Percentiles rank a stretch among this genome's conserved stretches.
Evolutionary conservation across 257 asterid genomes (phyloP).

Genomic region (Plectranthus barbatus): DNA sequence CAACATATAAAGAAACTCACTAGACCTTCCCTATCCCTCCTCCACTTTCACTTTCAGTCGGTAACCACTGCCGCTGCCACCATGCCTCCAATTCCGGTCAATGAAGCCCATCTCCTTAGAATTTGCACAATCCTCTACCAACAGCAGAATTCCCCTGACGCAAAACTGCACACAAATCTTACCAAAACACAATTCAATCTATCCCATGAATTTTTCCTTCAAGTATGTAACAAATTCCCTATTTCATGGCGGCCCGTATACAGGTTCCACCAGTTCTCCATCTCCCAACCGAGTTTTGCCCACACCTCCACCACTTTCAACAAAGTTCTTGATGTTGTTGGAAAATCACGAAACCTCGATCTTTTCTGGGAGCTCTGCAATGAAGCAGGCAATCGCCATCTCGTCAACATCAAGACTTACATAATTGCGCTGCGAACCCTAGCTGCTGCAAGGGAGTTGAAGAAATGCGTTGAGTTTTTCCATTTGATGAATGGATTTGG

Average conservation of each 20-base stretch:
- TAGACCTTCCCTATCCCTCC: conserved; percentile 16
- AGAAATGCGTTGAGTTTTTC: conserved; percentile 73
- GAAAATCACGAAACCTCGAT: conserved; percentile 72
- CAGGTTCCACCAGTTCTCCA: conserved; percentile 53
- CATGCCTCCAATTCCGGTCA: conserved; percentile 26
- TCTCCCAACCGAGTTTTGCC: conserved; percentile 40
- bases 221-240: conserved; percentile 75
- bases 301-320: conserved; percentile 71
- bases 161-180: conserved; percentile 54
- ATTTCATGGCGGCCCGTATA: conserved; percentile 83
- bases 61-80: conserved; percentile 15
- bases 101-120: conserved; percentile 60
- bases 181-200: conserved; percentile 41
- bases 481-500: conserved; percentile 75
- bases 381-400: conserved; percentile 46
- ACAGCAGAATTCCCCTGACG: conserved; percentile 55
- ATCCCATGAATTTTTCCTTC: conserved; percentile 80
- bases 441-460: conserved; percentile 71
- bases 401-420: conserved; percentile 60
- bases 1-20: conserved; percentile 8
- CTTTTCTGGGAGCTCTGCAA: conserved; percentile 71
- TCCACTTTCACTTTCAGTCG: conserved; percentile 27
- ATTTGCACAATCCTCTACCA: conserved; percentile 90
- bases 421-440: conserved; percentile 48
- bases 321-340: conserved; percentile 68